Conservation (phyloP, 139 green algal genomes). For the Micractinium conductrix region DNA sequence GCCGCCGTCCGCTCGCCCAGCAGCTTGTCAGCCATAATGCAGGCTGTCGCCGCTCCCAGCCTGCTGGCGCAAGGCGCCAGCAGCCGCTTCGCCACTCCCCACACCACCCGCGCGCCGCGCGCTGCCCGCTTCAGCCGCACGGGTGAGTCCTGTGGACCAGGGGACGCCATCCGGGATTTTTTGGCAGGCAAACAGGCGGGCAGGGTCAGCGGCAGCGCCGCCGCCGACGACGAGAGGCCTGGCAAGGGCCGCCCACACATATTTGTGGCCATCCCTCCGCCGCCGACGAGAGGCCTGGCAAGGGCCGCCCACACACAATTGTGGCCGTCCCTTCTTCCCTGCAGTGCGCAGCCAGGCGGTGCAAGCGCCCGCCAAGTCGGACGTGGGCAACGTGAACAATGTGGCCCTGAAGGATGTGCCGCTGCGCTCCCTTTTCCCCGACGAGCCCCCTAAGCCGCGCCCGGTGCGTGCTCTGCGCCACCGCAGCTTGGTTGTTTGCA, state of each 20-base stretch:
- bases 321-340: neutral
- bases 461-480: conserved; percentile 52
- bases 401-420: conserved; percentile 88
- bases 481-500: no score
- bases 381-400: conserved; percentile 53
- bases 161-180: neutral
- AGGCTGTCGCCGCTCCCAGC: neutral
- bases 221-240: no score
- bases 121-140: conserved; percentile 9
- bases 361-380: conserved; percentile 30
- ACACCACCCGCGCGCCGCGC: neutral
- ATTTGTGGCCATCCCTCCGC: neutral
- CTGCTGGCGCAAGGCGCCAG: neutral
- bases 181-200: neutral
- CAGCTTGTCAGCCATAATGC: neutral
- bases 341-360: conserved; percentile 36
- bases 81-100: neutral
- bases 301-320: neutral
- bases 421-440: conserved; percentile 84
- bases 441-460: conserved; percentile 63
- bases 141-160: neutral
- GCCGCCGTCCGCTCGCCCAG: no score
- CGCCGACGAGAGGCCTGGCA: no score
- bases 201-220: neutral
- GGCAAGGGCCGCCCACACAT: neutral